Base-by-base conservation (phyloP, 1,284 basidiomycete species). In the Ustilago bromivora region DNA sequence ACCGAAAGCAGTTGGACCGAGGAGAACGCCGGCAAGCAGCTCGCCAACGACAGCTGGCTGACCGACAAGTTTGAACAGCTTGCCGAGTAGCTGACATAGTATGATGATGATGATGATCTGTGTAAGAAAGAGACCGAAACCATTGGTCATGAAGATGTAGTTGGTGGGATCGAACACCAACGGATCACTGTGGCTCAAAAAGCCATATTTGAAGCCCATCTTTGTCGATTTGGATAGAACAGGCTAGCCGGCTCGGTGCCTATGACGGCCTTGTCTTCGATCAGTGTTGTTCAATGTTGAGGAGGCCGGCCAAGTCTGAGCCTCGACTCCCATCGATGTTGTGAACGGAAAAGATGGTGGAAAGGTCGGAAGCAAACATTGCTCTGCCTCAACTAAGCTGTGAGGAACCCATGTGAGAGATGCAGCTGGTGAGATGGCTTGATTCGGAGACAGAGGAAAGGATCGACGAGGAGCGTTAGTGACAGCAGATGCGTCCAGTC, bases 11-110 rank as follows among this genome's bases (percentile, higher is more conserved):
- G 79, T 81, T 11, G 76, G 76, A 32, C 79, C 79, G 15, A 81
- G 67, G 23, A 76, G 68, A 28, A 81, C 74, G 17, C 77, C 79
- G 3, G 79, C 79, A 0, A 81, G 61, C 36, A 81, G 60, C 63
- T 81, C 79, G 43, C 79, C 79, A 5, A 76, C 70, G 5, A 81
- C 79, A 5, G 63, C 67, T 34, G 79, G 79, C 41, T 81, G 79
- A 11, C 73, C 73, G 32, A 79, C 23, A 9, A 56, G 40, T 43
- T 69, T 75, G 66, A 81, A 81, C 10, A 63, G 47, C 28, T 66
- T 62, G 17, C 78, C 78, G 23, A 80, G 69, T 34, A 78, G 23
- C 46, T 65, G 67, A 57, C 79, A 80, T 23, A 80, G 62, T 13
- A 66, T 51, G 53, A 80, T 76, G 64, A 80, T 80, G 71, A 80